Evolutionary conservation across 1,284 basidiomycete species (phyloP), one percentile per base, ranked within the genome.

Genomic region (Paramarasmius palmivorus): DNA sequence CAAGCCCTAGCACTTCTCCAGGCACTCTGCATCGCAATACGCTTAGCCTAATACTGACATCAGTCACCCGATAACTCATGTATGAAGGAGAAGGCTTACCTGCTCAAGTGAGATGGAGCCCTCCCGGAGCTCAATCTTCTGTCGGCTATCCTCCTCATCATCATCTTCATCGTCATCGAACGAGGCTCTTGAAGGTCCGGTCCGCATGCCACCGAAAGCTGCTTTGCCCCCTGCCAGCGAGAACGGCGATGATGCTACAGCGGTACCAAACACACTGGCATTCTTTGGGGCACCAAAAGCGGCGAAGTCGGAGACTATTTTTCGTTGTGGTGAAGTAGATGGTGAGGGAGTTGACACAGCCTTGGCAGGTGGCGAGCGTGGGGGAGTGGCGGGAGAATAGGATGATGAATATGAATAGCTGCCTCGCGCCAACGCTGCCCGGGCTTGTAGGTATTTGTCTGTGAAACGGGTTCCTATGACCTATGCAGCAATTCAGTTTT

Each of bases 381-480:
- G 69, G 23, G 80, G 78, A 14, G 76, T 71, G 49, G 79, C 72
- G 12, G 79, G 73, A 57, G 78, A 55, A 69, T 82, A 78, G 57
- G 83, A 66, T 62, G 77, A 63, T 61, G 67, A 59, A 60, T 71
- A 70, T 4, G 68, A 66, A 53, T 75, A 73, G 7, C 76, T 71
- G 54, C 72, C 74, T 47, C 86, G 77, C 14, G 77, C 71, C 47
- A 79, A 70, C 26, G 77, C 72, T 66, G 89, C 83, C 41, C 90
- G 82, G 22, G 88, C 83, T 62, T 85, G 82, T 52, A 96, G 81
- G 69, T 97, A 97, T 69, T 95, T 94, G 64, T 97, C 94, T 20
- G 95, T 97, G 73, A 97, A 93, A 2, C 95, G 86, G 26, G 91
- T 92, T 15, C 93, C 93, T 44, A 86, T 83, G n/a, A 96, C 90